Conservation (phyloP, 768 basidiomycete species). For the Lactarius evosmus region DNA sequence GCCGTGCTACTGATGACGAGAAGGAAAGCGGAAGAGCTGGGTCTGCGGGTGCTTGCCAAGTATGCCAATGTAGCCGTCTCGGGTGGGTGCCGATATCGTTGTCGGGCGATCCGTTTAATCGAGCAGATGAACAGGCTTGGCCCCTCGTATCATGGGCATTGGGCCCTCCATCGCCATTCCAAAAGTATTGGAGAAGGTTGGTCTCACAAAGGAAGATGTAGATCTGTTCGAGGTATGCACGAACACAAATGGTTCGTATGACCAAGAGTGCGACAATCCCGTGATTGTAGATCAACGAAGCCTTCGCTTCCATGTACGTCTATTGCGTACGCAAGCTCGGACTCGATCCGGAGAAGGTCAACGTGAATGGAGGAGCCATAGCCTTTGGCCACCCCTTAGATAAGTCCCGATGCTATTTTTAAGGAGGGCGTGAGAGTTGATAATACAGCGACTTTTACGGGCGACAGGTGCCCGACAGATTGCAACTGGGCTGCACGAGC, state of each 20-base stretch:
- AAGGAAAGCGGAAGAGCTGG: constrained; percentile 71
- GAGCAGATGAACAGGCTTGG: constrained; percentile 44
- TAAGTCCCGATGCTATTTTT: constrained; percentile 40
- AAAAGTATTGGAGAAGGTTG: constrained; percentile 62
- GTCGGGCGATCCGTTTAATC: neutral
- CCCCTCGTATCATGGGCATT: constrained; percentile 85
- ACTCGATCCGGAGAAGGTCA: constrained; percentile 65
- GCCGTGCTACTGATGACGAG: constrained; percentile 80
- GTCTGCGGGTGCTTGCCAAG: constrained; percentile 71
- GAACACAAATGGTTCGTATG: neutral
- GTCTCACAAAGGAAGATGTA: constrained; percentile 64
- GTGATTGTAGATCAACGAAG: constrained; percentile 74
- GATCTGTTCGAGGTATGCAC: constrained; percentile 70
- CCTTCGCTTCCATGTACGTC: constrained; percentile 80
- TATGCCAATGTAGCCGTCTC: constrained; percentile 68
- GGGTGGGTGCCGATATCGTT: constrained; percentile 40
- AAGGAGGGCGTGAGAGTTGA: constrained; percentile 25
- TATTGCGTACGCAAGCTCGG: constrained; percentile 67
- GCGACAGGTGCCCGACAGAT: constrained; percentile 84
- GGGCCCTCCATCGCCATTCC: constrained; percentile 86
- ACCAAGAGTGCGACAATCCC: neutral
- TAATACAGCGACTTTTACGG: constrained; percentile 40
- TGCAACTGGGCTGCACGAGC: constrained; percentile 75
- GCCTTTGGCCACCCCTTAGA: constrained; percentile 82
- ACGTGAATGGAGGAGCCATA: constrained; percentile 90